Conservation (phyloP, 2,329 filamentous ascomycete species). For the Furcasterigmium furcatum region DNA sequence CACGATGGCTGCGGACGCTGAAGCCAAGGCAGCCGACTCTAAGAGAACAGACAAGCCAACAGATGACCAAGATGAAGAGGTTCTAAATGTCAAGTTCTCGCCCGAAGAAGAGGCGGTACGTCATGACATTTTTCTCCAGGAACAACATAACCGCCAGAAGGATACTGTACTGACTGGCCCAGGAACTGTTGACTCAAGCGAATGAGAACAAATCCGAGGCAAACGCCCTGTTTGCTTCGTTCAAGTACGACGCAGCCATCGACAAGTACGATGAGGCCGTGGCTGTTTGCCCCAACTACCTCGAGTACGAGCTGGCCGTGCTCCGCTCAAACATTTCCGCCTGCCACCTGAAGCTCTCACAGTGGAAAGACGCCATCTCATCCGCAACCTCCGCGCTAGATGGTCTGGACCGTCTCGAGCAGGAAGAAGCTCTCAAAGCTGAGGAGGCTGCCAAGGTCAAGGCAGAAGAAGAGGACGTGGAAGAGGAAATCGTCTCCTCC, state of each 20-base stretch:
- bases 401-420: slow-evolving; percentile 60
- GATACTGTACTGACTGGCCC: slow-evolving; percentile 6
- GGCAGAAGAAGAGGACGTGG: slow-evolving; percentile 43
- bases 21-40: slow-evolving; percentile 2
- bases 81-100: slow-evolving; percentile 36
- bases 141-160: no score
- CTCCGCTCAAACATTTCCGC: slow-evolving; percentile 86
- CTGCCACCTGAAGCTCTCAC: slow-evolving; percentile 78
- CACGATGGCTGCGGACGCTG: slow-evolving; percentile 6
- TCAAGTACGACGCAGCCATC: slow-evolving; percentile 74
- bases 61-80: slow-evolving; percentile 21
- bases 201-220: slow-evolving; percentile 71
- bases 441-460: slow-evolving; percentile 36
- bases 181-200: slow-evolving; percentile 69
- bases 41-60: no score
- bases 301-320: slow-evolving; percentile 85
- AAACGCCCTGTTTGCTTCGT: slow-evolving; percentile 73
- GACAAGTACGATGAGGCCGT: slow-evolving; percentile 80
- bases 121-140: slow-evolving; percentile 10
- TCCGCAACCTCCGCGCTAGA: slow-evolving; percentile 72
- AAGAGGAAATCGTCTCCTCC: slow-evolving; percentile 58
- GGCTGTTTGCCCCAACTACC: slow-evolving; percentile 74
- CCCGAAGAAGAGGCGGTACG: slow-evolving; percentile 56
- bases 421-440: slow-evolving; percentile 18
- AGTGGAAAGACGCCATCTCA: slow-evolving; percentile 81